A percentile compares a stretch with the other conserved stretches of the same genome.
These are phyloP conservation scores for Baudoinia panamericana DNA, from an alignment of 495 filamentous ascomycete genomes.

Conservation along the genomic window DNA sequence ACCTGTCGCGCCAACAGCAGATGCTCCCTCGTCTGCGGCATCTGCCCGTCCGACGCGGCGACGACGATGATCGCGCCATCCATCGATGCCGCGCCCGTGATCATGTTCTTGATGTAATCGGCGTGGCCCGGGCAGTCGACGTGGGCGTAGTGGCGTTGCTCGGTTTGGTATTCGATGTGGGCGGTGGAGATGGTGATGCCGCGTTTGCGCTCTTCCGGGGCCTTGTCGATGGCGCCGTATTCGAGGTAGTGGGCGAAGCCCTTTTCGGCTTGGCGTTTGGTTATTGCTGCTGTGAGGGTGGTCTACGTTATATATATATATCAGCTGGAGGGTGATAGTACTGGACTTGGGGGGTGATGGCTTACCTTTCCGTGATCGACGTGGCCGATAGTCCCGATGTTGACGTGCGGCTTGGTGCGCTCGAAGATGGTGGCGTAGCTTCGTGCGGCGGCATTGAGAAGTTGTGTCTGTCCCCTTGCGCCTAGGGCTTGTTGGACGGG, in stretches of 20 bases:
- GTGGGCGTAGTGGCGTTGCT: conserved; percentile 89
- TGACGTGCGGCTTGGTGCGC: conserved; percentile 92
- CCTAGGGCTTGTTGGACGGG: conserved; percentile 47
- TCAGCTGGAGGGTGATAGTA: not conserved
- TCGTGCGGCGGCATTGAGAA: conserved; percentile 56
- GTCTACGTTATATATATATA: no score
- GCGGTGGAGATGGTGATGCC: conserved; percentile 98
- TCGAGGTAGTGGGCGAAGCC: conserved; percentile 87
- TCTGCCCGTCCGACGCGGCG: conserved; percentile 96
- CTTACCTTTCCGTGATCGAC: conserved; percentile 97
- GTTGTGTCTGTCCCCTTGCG: conserved; percentile 39
- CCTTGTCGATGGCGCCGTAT: conserved; percentile 96
- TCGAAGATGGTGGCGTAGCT: conserved; percentile 59
- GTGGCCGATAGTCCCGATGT: conserved; percentile 98
- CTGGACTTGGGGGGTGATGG: no score
- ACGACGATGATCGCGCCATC: conserved; percentile 97
- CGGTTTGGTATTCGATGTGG: conserved; percentile 95
- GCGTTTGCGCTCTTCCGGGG: conserved; percentile 96
- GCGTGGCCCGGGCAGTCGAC: conserved; percentile 99
- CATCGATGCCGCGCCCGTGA: conserved; percentile 94
- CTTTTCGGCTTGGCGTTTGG: conserved; percentile 89
- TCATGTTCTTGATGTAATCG: conserved; percentile 99
- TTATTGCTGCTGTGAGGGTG: conserved; percentile 52
- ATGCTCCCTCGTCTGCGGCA: conserved; percentile 99
- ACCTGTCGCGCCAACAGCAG: conserved; percentile 94